Base-by-base conservation (phyloP, 2,329 filamentous ascomycete genomes). In the Fusarium hainanense region DNA sequence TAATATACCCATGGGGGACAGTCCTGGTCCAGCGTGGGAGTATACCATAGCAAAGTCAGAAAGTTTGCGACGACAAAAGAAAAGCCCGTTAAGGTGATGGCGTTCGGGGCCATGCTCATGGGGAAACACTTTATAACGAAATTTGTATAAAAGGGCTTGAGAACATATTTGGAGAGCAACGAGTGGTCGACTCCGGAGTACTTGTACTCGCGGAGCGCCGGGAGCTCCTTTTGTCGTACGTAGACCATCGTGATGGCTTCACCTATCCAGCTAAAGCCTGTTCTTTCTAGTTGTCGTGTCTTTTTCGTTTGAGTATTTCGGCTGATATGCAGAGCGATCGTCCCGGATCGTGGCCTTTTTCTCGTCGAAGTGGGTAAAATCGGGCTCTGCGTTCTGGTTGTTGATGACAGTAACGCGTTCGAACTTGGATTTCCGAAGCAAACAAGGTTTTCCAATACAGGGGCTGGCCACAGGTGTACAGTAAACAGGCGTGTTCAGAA, bases 141-240 rank as follows among this genome's bases (percentile, higher is more conserved):
- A 82, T 97, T 91, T 77, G 90, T 97, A 85, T 98, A 99, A 83
- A 98, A 99, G 10, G 96, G 96, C 86, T 99, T 98, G 76, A 99
- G 85, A 71, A 99, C 88, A 84, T 98, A 98, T 80, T 91, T 93
- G 70, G 94, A 98, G 42, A 93, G 86, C 66, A 98, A 85, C 63
- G 94, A 97, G 80, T 92, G 92, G 82, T 99, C 96, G 76, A 98
- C 92, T 60, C 89, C 89, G 42, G 92, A 93, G 86, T 99, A 99
- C 82, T 97, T 96, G 89, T 99, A 99, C 82, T 94, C 88, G 81
- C 92, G 93, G 75, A 99, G 89, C 79, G 93, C 93, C 41, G 92
- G 90, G 69, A 99, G 90, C 82, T 93, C 90, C 77, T 94, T 90
- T 82, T 97, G 93, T 72, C 96, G 93, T 66, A 99, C 94, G 86